phyloP scores from a whole-genome alignment of 169 alveolate species.

The Plasmodium billcollinsi region DNA sequence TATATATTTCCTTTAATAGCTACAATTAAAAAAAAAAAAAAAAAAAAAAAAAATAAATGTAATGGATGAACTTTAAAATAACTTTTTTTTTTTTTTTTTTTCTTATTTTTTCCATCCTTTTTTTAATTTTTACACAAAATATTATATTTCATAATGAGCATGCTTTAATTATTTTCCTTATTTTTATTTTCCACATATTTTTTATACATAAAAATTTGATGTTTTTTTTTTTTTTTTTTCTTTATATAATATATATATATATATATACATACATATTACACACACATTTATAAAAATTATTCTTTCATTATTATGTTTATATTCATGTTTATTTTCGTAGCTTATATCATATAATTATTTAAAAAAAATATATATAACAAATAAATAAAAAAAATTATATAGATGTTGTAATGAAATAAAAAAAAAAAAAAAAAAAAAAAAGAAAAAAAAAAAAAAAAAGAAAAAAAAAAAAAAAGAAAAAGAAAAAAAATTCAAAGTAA shows the following conservation, averaged over 20 bases:
- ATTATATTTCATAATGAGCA: conserved; percentile 18
- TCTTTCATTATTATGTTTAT: conserved; percentile 15
- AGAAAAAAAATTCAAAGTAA: conserved; percentile 33
- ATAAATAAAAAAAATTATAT: conserved; percentile 48
- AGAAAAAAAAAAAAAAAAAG: neutral
- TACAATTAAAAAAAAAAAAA: conserved; percentile 38
- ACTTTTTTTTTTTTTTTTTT: conserved; percentile 54
- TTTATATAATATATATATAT: no score
- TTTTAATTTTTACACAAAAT: conserved; percentile 12
- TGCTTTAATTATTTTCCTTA: conserved; percentile 39
- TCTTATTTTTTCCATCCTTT: conserved; percentile 22
- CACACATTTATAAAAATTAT: conserved; percentile 30
- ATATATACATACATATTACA: neutral
- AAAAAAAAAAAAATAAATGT: neutral
- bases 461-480: conserved; percentile 33
- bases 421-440: conserved; percentile 3
- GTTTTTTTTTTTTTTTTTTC: conserved; percentile 17
- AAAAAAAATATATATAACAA: conserved; percentile 13
- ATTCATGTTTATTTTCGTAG: conserved; percentile 21
- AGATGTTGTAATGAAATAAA: conserved; percentile 19
- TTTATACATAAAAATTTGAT: conserved; percentile 43
- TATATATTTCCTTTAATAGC: conserved; percentile 45
- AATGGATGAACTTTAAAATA: conserved; percentile 23
- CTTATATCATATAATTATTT: conserved; percentile 5
- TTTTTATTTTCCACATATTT: conserved; percentile 28